phyloP scores from a whole-genome alignment of 1,139 yeast genomes.

The Scheffersomyces quercinus region DNA sequence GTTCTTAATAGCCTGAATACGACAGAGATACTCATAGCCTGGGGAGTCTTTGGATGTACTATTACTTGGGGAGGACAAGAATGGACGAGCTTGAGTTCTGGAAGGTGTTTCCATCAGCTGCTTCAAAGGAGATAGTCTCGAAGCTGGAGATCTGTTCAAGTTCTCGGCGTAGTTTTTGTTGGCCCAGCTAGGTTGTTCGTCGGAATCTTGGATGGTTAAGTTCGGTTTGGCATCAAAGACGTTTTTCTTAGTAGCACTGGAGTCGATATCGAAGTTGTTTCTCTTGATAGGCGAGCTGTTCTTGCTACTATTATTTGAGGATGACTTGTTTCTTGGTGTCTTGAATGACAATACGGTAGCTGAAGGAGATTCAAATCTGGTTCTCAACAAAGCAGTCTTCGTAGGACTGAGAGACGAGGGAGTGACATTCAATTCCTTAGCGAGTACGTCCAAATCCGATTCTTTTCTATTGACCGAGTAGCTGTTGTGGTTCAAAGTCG shows the following conservation, averaged over 20 bases:
- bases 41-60: constrained; percentile 33
- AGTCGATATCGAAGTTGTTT: constrained; percentile 9
- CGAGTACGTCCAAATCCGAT: constrained; percentile 41
- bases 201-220: constrained; percentile 8
- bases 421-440: constrained; percentile 36
- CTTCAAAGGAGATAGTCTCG: constrained; percentile 16
- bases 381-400: constrained; percentile 30
- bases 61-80: constrained; percentile 27
- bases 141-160: constrained; percentile 16
- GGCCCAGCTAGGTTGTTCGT: constrained; percentile 26
- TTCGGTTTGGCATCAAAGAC: constrained; percentile 12
- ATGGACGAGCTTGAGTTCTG: constrained; percentile 18
- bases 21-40: constrained; percentile 81
- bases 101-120: constrained; percentile 14
- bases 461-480: constrained; percentile 17
- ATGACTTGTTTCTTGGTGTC: constrained; percentile 26
- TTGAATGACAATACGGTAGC: constrained; percentile 49
- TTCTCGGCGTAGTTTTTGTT: constrained; percentile 18
- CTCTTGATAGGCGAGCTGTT: constrained; percentile 23
- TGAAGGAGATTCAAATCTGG: constrained; percentile 46
- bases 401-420: constrained; percentile 25
- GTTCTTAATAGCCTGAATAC: constrained; percentile 80
- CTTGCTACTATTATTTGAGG: constrained; percentile 20
- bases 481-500: constrained; percentile 29
- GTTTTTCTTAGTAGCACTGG: constrained; percentile 8